Conservation (phyloP, 2,329 filamentous ascomycete species). For the Aplosporella prunicola region DNA sequence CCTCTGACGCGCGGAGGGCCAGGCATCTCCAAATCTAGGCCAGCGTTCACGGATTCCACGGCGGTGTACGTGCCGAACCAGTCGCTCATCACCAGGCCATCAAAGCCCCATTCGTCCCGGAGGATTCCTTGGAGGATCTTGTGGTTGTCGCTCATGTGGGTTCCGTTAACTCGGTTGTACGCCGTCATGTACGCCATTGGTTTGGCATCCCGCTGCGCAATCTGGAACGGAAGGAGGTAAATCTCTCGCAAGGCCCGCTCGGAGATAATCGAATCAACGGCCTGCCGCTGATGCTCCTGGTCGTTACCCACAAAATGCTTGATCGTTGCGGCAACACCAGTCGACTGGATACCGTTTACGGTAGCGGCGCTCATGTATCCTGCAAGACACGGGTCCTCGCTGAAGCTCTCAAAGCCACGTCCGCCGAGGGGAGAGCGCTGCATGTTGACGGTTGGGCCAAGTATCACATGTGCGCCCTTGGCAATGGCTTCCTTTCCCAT, state of each 20-base stretch:
- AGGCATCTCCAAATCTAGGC: constrained; percentile 30
- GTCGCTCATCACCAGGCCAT: constrained; percentile 58
- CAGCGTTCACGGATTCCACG: constrained; percentile 26
- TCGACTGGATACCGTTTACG: constrained; percentile 52
- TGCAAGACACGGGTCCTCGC: constrained; percentile 58
- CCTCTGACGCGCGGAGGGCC: constrained; percentile 37
- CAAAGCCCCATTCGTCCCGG: constrained; percentile 62
- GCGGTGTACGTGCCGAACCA: constrained; percentile 42
- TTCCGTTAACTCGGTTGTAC: constrained; percentile 65
- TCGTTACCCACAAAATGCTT: constrained; percentile 64
- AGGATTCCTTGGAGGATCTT: constrained; percentile 58
- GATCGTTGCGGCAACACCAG: constrained; percentile 59
- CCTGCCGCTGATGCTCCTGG: constrained; percentile 62
- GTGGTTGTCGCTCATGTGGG: constrained; percentile 56
- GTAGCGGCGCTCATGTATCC: constrained; percentile 57
- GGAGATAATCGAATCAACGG: constrained; percentile 38
- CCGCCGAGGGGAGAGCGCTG: constrained; percentile 72
- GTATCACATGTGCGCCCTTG: constrained; percentile 61
- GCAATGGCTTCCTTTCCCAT: constrained; percentile 62
- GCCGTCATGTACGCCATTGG: constrained; percentile 63
- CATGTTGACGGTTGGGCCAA: constrained; percentile 71
- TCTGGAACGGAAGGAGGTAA: constrained; percentile 53
- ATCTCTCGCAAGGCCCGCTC: constrained; percentile 51
- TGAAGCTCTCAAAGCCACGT: constrained; percentile 67
- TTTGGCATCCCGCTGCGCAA: constrained; percentile 60